phyloP scores from a whole-genome alignment of 2,329 filamentous ascomycete genomes.

The Bipolaris zeicola region DNA sequence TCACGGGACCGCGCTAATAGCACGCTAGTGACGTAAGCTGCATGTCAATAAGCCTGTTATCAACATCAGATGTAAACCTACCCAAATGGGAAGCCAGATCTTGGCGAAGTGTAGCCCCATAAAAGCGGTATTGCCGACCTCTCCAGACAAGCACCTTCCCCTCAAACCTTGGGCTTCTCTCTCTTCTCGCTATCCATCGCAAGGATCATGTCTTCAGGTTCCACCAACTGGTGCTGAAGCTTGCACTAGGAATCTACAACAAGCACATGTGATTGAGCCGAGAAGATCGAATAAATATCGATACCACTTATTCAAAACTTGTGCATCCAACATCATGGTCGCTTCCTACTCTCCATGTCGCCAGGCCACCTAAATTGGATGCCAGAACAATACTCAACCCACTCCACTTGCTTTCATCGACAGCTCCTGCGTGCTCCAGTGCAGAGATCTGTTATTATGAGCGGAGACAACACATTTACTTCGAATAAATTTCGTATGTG shows the following conservation, averaged over 20 bases:
- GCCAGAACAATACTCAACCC: constrained; percentile 23
- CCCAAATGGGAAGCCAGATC: constrained; percentile 1
- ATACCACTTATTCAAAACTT: neutral
- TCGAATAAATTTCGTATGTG: neutral
- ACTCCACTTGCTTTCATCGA: constrained; percentile 12
- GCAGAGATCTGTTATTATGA: constrained; percentile 13
- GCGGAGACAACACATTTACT: constrained; percentile 10
- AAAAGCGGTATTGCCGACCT: constrained; percentile 5
- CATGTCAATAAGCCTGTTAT: neutral
- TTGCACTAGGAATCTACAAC: neutral
- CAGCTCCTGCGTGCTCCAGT: constrained; percentile 6
- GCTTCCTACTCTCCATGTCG: constrained; percentile 20
- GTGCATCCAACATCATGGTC: constrained; percentile 36
- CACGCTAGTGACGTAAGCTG: constrained; percentile 18
- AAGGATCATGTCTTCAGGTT: neutral
- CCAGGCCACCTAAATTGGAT: constrained; percentile 36
- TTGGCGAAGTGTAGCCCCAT: constrained; percentile 6
- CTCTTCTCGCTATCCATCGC: neutral
- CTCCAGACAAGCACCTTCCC: neutral
- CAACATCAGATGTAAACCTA: constrained; percentile 5
- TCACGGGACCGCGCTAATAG: constrained; percentile 23
- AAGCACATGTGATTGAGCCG: neutral
- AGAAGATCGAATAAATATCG: neutral
- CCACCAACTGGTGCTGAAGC: neutral
- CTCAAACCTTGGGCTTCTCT: neutral